Evolutionary conservation across 164 flowering plant genomes (phyloP), one percentile per base, ranked within the genome.

Genomic region (Stephania cephalantha): DNA sequence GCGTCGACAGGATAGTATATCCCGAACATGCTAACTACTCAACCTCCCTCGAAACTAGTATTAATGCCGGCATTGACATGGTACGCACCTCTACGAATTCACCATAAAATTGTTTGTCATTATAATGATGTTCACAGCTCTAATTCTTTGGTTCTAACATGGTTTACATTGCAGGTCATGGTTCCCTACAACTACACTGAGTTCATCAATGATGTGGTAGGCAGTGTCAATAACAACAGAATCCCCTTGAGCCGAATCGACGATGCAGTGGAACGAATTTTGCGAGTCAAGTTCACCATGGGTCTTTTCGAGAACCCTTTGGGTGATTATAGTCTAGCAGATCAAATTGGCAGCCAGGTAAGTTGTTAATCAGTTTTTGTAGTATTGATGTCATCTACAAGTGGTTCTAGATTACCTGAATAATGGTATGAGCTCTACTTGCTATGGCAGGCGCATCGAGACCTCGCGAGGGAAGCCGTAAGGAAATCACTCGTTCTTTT

Each of bases 251-350:
- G 74, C 63, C 46, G 78, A n/a, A 76, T 76, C 17, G 70, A 76
- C 6, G 74, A 76, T 76, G 78, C 78, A 29, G 78, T 76, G 64
- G 31, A 7, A 35, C 71, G 74, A 55, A 76, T 76, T 58, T 25
- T 76, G 74, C 73, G 78, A 7, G 75, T 72, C 58, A 77, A 77
- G 46, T 77, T 77, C 71, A 72, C 11, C 25, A 72, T 77, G 75
- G 79, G 72, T 53, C 75, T 77, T 10, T 77, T 77, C 42, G 79
- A 77, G 71, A 77, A 77, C 71, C 79, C 79, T 46, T 7, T 77
- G 67, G 68, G 55, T 31, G 75, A 77, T 53, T 30, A 17, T 12
- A 72, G 79, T 35, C 44, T 77, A n/a, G 75, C 53, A 22, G 72
- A 72, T 53, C 50, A 77, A 53, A 35, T 77, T 13, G 79, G 78